Conservation (phyloP, 2,329 filamentous ascomycete species). For the Penicillium olsonii region DNA sequence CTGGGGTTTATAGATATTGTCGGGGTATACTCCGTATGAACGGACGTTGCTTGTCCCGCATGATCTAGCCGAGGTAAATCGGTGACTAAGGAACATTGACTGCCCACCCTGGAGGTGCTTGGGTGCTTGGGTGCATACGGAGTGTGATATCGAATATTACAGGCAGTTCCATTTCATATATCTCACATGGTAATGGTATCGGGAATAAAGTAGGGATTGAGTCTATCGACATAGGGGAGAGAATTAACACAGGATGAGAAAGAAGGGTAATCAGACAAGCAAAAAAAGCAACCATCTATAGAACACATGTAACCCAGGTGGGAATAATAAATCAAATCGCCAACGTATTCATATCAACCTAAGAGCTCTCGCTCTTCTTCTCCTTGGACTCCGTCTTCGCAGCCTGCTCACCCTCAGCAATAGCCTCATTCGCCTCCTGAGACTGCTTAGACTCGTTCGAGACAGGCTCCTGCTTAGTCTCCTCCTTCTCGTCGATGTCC, state of each 20-base stretch:
- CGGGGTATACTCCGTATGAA: no score
- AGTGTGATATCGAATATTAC: no score
- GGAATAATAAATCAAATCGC: constrained; percentile 12
- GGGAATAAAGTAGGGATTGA: constrained; percentile 12
- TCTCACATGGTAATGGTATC: no score
- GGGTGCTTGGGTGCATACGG: no score
- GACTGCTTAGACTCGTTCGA: constrained; percentile 47
- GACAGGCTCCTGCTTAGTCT: constrained; percentile 55
- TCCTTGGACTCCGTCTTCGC: constrained; percentile 30
- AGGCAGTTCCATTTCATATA: no score
- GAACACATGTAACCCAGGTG: constrained; percentile 10
- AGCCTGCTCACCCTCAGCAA: constrained; percentile 41
- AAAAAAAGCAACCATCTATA: constrained; percentile 15
- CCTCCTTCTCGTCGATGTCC: constrained; percentile 92
- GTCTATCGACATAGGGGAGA: constrained; percentile 23
- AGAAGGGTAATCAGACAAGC: constrained; percentile 9
- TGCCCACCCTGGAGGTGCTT: no score
- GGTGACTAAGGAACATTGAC: constrained; percentile 15
- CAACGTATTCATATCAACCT: constrained; percentile 15
- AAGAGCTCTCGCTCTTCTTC: constrained; percentile 29
- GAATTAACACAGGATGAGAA: constrained; percentile 26
- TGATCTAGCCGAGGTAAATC: constrained; percentile 12
- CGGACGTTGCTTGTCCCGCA: not conserved
- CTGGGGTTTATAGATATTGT: not conserved
- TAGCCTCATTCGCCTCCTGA: constrained; percentile 46